Percentiles rank a stretch among this genome's conserved stretches.
These are phyloP conservation scores for Trichoderma atrobrunneum DNA, from an alignment of 2,329 filamentous ascomycete genomes.

Conservation along the genomic window DNA sequence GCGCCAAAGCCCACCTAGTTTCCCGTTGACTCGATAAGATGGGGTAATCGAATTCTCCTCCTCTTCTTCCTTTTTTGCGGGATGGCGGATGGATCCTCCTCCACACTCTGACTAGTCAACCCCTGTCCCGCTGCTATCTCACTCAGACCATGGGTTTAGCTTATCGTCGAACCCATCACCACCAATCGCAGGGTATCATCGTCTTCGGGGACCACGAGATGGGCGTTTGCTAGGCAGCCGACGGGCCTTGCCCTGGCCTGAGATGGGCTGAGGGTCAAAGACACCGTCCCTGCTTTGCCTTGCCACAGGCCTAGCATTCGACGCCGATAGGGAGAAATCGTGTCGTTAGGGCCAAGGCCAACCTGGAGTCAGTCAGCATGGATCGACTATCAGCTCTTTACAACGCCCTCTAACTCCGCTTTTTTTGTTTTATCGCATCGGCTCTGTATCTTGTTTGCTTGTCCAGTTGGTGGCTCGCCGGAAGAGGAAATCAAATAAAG, in stretches of 20 bases:
- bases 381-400: background rate
- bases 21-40: constrained; percentile 44
- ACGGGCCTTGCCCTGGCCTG: background rate
- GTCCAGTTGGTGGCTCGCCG: background rate
- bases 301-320: background rate
- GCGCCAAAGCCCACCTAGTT: background rate
- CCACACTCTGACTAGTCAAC: background rate
- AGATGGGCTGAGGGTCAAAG: background rate
- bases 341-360: background rate
- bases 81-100: constrained; percentile 11
- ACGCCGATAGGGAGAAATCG: background rate
- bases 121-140: constrained; percentile 13
- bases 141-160: background rate
- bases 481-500: constrained; percentile 17
- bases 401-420: background rate
- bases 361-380: background rate
- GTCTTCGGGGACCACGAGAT: background rate
- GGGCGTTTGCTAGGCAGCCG: background rate
- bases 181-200: constrained; percentile 1
- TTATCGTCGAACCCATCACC: constrained; percentile 1
- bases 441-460: background rate
- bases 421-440: background rate
- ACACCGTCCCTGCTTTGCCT: background rate
- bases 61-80: background rate
- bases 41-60: constrained; percentile 35